phyloP scores from a whole-genome alignment of 257 asterid genomes.

The Ilex aquifolium region DNA sequence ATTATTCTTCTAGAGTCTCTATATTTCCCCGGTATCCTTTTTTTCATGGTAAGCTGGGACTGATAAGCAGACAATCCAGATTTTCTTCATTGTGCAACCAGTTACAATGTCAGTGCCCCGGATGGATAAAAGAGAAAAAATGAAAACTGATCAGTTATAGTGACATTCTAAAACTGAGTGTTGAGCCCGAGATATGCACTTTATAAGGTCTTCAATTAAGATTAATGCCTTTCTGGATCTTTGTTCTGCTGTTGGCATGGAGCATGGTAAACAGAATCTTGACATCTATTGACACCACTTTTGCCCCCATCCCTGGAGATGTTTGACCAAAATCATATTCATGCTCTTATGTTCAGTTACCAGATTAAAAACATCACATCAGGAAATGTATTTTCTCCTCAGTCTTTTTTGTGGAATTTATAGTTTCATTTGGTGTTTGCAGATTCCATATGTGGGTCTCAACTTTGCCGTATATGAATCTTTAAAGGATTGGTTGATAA shows the following conservation, averaged over 20 bases:
- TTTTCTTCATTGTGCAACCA: background rate
- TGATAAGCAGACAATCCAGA: slow-evolving; percentile 1
- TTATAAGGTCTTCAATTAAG: too few species aligned
- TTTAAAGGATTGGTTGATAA: slow-evolving; percentile 78
- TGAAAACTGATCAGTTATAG: too few species aligned
- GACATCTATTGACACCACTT: background rate
- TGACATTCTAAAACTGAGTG: too few species aligned
- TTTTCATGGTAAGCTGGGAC: background rate
- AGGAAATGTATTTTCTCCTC: background rate
- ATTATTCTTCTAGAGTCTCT: too few species aligned
- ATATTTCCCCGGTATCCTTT: too few species aligned
- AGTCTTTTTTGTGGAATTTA: slow-evolving; percentile 8
- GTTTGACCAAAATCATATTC: slow-evolving; percentile 1
- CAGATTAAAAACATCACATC: background rate
- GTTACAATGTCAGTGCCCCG: too few species aligned
- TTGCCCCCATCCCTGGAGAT: background rate
- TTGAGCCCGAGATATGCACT: too few species aligned
- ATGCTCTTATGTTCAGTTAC: background rate
- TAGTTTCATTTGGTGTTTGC: slow-evolving; percentile 24
- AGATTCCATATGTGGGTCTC: slow-evolving; percentile 97
- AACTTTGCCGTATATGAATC: slow-evolving; percentile 97
- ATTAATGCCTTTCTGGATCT: too few species aligned
- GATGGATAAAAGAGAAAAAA: too few species aligned
- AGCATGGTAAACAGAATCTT: too few species aligned
- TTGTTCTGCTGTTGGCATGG: too few species aligned